phyloP scores from a whole-genome alignment of 768 basidiomycete species.

The Megacollybia marginata region DNA sequence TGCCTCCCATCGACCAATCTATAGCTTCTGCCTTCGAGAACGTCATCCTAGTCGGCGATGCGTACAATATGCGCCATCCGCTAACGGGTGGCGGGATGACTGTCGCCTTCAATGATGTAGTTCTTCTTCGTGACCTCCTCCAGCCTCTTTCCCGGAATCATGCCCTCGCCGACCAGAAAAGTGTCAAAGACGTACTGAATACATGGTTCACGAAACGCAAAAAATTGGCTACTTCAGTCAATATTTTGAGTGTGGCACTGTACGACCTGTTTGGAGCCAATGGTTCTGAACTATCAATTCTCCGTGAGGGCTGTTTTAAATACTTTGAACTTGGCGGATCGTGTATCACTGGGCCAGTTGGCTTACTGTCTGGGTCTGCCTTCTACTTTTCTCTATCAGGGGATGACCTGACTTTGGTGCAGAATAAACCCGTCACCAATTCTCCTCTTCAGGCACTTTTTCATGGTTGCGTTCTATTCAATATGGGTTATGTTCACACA shows the following conservation, averaged over 20 bases:
- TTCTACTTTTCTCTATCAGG: background rate
- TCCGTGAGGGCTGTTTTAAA: constrained; percentile 88
- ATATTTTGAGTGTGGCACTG: constrained; percentile 87
- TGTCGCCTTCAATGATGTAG: constrained; percentile 84
- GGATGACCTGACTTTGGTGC: constrained; percentile 1
- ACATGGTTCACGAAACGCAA: constrained; percentile 88
- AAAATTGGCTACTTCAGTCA: constrained; percentile 76
- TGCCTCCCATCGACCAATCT: constrained; percentile 71
- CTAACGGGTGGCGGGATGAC: constrained; percentile 99
- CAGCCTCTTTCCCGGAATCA: constrained; percentile 19
- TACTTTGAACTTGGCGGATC: constrained; percentile 95
- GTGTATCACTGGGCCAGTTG: constrained; percentile 82
- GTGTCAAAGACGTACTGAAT: constrained; percentile 44
- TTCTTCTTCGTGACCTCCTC: constrained; percentile 61
- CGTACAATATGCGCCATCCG: constrained; percentile 99
- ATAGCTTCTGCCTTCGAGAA: background rate
- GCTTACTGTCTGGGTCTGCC: constrained; percentile 78
- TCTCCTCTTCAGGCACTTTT: constrained; percentile 87
- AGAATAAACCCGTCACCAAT: constrained; percentile 78
- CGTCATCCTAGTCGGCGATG: constrained; percentile 83
- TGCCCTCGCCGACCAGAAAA: constrained; percentile 39
- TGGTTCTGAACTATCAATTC: constrained; percentile 39
- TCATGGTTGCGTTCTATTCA: constrained; percentile 90
- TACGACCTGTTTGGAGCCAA: constrained; percentile 95
- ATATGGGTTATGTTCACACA: constrained; percentile 84